phyloP scores from a whole-genome alignment of 768 basidiomycete genomes.

The Lactarius pseudohatsudake region DNA sequence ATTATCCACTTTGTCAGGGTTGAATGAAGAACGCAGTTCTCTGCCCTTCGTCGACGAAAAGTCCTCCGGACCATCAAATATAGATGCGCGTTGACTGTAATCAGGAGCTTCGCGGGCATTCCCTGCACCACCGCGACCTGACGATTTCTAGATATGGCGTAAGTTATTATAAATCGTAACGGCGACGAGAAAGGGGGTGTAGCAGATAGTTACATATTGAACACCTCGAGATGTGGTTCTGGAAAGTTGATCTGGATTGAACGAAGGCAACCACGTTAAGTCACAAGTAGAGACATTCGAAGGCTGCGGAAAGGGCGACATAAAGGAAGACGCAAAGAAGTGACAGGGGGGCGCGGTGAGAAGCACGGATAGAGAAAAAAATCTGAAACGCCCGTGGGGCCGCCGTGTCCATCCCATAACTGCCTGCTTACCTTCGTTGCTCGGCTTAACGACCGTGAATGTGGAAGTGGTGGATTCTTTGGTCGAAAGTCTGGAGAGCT shows the following conservation, averaged over 20 bases:
- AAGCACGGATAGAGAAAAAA: not conserved
- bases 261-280: not conserved
- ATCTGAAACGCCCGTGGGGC: not conserved
- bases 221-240: not conserved
- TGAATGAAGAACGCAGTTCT: not conserved
- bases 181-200: not conserved
- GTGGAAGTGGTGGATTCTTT: not conserved
- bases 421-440: not conserved
- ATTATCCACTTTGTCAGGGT: not conserved
- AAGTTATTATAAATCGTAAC: not conserved
- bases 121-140: conserved; percentile 22
- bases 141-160: not conserved
- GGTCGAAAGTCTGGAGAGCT: not conserved
- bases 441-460: not conserved
- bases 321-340: too few species aligned
- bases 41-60: not conserved
- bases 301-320: too few species aligned
- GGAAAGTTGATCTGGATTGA: not conserved
- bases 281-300: not conserved
- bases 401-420: not conserved
- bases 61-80: not conserved
- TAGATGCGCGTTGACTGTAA: not conserved
- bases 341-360: not conserved
- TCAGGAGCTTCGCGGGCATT: conserved; percentile 2
- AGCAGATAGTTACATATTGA: conserved; percentile 1